phyloP scores from a whole-genome alignment of 2,329 filamentous ascomycete genomes.

The Acrocalymma vagum region DNA sequence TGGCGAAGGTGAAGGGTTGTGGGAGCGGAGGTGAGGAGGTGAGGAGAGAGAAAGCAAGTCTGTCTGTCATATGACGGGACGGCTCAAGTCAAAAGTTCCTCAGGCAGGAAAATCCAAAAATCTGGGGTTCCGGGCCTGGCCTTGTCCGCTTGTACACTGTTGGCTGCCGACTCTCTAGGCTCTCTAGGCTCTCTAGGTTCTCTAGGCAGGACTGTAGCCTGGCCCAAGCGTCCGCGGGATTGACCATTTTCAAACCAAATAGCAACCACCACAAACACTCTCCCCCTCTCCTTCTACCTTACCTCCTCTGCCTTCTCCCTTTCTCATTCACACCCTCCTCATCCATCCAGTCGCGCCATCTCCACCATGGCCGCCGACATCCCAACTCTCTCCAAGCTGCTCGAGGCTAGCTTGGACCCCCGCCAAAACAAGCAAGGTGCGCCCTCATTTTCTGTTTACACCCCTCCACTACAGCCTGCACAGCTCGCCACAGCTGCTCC shows the following conservation, averaged over 20 bases:
- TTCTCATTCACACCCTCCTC: conserved; percentile 4
- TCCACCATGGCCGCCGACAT: conserved; percentile 67
- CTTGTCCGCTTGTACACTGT: no score
- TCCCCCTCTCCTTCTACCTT: conserved; percentile 9
- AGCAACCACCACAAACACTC: conserved; percentile 22
- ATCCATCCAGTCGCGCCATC: conserved; percentile 8
- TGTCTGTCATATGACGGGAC: no score
- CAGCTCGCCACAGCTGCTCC: neutral
- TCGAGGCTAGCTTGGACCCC: conserved; percentile 90
- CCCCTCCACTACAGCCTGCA: neutral
- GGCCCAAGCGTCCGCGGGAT: no score
- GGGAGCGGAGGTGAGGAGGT: no score
- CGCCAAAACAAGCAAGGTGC: conserved; percentile 88
- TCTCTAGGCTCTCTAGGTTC: no score
- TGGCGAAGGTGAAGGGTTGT: no score
- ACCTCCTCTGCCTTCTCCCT: conserved; percentile 4
- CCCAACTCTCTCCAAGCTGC: conserved; percentile 76
- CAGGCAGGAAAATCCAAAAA: conserved; percentile 1
- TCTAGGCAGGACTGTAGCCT: no score
- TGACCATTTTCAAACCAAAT: no score
- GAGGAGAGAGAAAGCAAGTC: no score
- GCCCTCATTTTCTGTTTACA: conserved; percentile 37
- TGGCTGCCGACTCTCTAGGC: no score
- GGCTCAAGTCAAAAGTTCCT: no score
- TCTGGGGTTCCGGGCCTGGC: conserved; percentile 3